Evolutionary conservation across 1,284 basidiomycete species (phyloP), one percentile per base, ranked within the genome.

Genomic region (Ustilago vetiveriae): DNA sequence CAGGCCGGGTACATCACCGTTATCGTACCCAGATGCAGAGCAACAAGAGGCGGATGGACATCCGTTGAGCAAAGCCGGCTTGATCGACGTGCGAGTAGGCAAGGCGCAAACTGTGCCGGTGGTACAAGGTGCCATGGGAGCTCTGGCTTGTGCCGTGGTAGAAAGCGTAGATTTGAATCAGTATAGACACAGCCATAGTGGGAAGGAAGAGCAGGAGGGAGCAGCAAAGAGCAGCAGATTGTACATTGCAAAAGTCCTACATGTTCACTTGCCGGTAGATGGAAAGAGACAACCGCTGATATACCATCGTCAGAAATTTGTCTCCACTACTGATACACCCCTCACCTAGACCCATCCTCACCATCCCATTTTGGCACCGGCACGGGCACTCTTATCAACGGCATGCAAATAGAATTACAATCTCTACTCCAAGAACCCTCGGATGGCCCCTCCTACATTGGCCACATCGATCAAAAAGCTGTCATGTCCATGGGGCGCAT

Each of bases 401-500:
- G n/a, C n/a, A n/a, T n/a, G n/a, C n/a, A n/a, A n/a, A n/a, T n/a
- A n/a, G n/a, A n/a, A n/a, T n/a, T n/a, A 9, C 19, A 19, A 37
- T 8, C 21, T n/a, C 17, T 32, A 58, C 32, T 55, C 56, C 32
- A 92, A 82, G 84, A 92, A 92, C 0, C 91, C 91, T 54, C 88
- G 84, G 49, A 92, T 88, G 4, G 90, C 91, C 0, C 90, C 89
- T 3, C 90, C 90, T 1, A 92, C 89, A 58, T 90, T 90, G 53
- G 88, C 86, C 27, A 90, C 87, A 76, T 92, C 91, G 66, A 92
- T 84, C 84, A 99, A 85, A 85, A 98, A 98, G 24, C 93, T 97
- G 84, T 98, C 94, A 63, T 84, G 84, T 11, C 96, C 96, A 92
- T 94, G 98, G 14, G 98, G 94, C 4, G 95, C 94, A 35, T 96